phyloP scores from a whole-genome alignment of 345 rosid species.

The Hibiscus trionum region DNA sequence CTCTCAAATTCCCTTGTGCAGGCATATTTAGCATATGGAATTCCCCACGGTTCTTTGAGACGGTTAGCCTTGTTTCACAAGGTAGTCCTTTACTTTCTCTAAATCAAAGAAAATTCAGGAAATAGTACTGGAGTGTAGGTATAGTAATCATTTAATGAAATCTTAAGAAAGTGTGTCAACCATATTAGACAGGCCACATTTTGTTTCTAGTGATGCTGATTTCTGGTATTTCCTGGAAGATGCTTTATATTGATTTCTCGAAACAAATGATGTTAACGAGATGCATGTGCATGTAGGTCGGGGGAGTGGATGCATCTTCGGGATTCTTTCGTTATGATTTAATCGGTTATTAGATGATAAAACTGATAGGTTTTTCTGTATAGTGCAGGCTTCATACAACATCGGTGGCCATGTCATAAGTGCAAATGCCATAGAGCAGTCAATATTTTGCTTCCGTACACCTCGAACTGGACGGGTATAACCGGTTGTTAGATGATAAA shows the following conservation, averaged over 20 bases:
- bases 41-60: constrained; percentile 60
- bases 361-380: constrained; percentile 29
- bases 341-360: not conserved
- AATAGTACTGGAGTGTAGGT: too few species aligned
- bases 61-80: constrained; percentile 86
- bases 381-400: constrained; percentile 90
- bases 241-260: too few species aligned
- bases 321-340: not conserved
- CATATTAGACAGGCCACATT: too few species aligned
- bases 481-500: not conserved
- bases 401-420: constrained; percentile 70
- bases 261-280: too few species aligned
- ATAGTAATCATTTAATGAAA: too few species aligned
- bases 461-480: constrained; percentile 71
- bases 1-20: constrained; percentile 18
- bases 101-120: not conserved
- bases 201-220: too few species aligned
- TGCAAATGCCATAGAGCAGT: constrained; percentile 80
- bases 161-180: too few species aligned
- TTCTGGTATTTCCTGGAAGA: too few species aligned
- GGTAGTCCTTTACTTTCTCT: constrained; percentile 44
- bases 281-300: too few species aligned
- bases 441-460: constrained; percentile 62
- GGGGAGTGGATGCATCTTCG: not conserved
- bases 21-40: constrained; percentile 88